A percentile compares a stretch with the other conserved stretches of the same genome.
Conservation (phyloP, 2,329 filamentous ascomycete genomes). For the Ceratocystis albifundus region DNA sequence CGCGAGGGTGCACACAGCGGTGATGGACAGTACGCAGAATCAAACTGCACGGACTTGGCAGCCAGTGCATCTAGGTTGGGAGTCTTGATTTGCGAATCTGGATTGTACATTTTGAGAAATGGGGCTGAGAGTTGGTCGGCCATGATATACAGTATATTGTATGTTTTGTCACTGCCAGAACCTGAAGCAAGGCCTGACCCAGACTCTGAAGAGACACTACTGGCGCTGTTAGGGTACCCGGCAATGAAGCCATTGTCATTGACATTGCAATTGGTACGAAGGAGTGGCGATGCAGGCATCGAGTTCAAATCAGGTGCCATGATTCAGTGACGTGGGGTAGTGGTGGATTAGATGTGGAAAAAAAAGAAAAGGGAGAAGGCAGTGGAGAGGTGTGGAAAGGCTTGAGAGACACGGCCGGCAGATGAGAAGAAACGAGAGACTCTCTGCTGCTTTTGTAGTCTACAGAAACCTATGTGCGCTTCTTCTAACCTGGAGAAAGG, state of each 20-base stretch:
- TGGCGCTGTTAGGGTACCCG: not conserved
- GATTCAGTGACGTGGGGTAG: constrained; percentile 13
- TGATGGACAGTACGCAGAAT: constrained; percentile 88
- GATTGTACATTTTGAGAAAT: constrained; percentile 83
- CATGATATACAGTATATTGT: constrained; percentile 67
- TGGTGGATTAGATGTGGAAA: not conserved
- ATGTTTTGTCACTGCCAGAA: constrained; percentile 28
- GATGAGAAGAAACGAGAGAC: not conserved
- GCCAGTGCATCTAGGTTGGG: constrained; percentile 79
- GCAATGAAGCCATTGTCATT: not conserved
- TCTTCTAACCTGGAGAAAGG: not conserved
- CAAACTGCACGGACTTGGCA: constrained; percentile 72
- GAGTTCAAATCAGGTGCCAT: constrained; percentile 70
- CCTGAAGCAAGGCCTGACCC: constrained; percentile 21
- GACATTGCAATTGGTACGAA: constrained; percentile 26
- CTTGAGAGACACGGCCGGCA: not conserved
- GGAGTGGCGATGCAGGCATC: constrained; percentile 44
- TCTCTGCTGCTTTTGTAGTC: not conserved
- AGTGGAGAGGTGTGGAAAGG: not conserved
- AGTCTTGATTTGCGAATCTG: constrained; percentile 78
- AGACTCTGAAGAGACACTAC: constrained; percentile 9
- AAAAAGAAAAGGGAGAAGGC: not conserved
- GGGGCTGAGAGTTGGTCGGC: constrained; percentile 89
- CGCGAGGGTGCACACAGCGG: constrained; percentile 85
- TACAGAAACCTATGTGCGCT: not conserved